Conservation (phyloP, 1,284 basidiomycete genomes). For the Ganoderma lucidum region DNA sequence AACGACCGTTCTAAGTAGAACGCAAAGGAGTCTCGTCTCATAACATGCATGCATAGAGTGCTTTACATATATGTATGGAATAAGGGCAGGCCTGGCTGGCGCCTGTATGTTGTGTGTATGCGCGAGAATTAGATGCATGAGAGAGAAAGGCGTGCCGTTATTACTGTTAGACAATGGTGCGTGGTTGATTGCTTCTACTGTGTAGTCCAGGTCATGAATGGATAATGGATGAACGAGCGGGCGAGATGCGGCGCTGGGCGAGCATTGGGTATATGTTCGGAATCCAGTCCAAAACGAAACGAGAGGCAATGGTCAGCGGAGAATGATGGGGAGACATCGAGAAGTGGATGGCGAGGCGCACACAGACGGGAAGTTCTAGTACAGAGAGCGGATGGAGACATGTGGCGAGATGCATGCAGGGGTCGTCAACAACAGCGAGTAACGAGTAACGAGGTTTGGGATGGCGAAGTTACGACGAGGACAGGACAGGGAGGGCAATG, state of each 20-base stretch:
- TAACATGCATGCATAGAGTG: conserved; percentile 23
- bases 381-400: conserved; percentile 25
- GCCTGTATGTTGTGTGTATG: conserved; percentile 34
- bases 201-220: neutral
- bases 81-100: conserved; percentile 32
- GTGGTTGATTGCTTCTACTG: conserved; percentile 9
- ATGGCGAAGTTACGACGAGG: conserved; percentile 37
- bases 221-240: conserved; percentile 3
- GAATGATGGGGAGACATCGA: neutral
- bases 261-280: conserved; percentile 26
- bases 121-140: conserved; percentile 34
- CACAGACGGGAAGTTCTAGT: conserved; percentile 14
- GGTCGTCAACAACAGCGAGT: conserved; percentile 22
- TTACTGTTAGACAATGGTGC: conserved; percentile 25
- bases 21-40: conserved; percentile 11
- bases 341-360: neutral
- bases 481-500: neutral
- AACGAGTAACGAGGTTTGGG: conserved; percentile 21
- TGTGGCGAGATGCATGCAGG: conserved; percentile 15
- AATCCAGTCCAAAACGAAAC: conserved; percentile 26
- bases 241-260: conserved; percentile 19
- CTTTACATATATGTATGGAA: conserved; percentile 31
- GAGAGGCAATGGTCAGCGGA: conserved; percentile 4
- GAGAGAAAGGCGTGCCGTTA: conserved; percentile 19
- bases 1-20: conserved; percentile 2